Evolutionary conservation across 805 yeast species (phyloP).

Genomic region (Candida koratica): DNA sequence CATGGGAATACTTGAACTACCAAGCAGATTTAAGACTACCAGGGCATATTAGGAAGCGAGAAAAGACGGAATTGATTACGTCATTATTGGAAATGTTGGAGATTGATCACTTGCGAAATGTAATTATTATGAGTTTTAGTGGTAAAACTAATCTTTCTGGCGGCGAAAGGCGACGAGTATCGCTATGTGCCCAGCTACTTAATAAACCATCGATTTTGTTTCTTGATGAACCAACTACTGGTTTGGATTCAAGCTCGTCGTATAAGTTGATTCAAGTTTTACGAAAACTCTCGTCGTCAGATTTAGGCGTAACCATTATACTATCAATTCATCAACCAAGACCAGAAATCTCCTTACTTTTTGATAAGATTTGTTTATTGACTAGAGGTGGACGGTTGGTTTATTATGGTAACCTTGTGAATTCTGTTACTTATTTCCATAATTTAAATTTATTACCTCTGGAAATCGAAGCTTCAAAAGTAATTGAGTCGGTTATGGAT

Average conservation of each 20-base stretch:
- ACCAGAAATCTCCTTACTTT: conserved; percentile 63
- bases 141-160: conserved; percentile 61
- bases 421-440: conserved; percentile 49
- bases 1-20: conserved; percentile 62
- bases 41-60: conserved; percentile 35
- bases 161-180: conserved; percentile 76
- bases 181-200: conserved; percentile 73
- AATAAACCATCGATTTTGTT: conserved; percentile 74
- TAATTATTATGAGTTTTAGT: conserved; percentile 44
- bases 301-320: conserved; percentile 66
- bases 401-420: conserved; percentile 41
- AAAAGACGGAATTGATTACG: conserved; percentile 49
- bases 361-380: conserved; percentile 65
- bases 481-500: conserved; percentile 34
- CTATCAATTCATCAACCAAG: conserved; percentile 84
- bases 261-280: conserved; percentile 58
- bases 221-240: conserved; percentile 87
- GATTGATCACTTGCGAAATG: conserved; percentile 58
- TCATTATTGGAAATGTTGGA: conserved; percentile 63
- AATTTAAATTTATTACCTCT: conserved; percentile 15
- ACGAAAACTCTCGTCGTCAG: conserved; percentile 40
- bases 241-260: conserved; percentile 77
- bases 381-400: conserved; percentile 54
- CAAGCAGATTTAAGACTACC: conserved; percentile 73
- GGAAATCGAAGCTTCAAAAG: conserved; percentile 11